Evolutionary conservation across 2,329 filamentous ascomycete species (phyloP).

Genomic region (Lasiodiplodia sp.): DNA sequence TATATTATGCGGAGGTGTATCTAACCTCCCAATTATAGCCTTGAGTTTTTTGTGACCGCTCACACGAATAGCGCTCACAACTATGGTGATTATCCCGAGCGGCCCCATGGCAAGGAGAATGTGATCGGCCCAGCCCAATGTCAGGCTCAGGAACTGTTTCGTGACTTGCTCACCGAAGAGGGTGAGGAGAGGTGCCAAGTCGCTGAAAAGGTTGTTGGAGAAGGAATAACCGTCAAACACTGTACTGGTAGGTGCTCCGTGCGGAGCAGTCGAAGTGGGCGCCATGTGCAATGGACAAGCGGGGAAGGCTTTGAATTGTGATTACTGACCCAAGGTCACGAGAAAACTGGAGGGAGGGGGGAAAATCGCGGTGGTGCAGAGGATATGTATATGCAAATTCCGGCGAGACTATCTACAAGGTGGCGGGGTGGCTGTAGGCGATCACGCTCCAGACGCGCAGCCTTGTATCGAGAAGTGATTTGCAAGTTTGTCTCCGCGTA

Average conservation of each 20-base stretch:
- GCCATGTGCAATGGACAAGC: neutral
- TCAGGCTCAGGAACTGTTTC: neutral
- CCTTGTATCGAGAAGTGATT: too few relatives aligned
- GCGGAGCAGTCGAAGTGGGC: neutral
- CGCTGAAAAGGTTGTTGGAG: neutral
- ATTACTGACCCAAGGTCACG: too few relatives aligned
- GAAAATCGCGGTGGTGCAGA: too few relatives aligned
- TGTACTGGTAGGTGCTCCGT: neutral
- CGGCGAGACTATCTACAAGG: too few relatives aligned
- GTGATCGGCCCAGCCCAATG: neutral
- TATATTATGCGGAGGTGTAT: too few relatives aligned
- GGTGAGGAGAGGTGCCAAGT: neutral
- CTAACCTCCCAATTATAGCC: neutral
- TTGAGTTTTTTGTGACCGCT: neutral
- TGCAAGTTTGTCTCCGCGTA: too few relatives aligned
- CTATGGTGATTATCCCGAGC: neutral
- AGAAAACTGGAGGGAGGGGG: too few relatives aligned
- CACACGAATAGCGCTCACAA: neutral
- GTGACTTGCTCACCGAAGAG: neutral
- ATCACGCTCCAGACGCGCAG: too few relatives aligned
- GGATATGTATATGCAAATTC: too few relatives aligned
- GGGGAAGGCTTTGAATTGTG: too few relatives aligned
- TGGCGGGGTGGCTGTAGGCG: too few relatives aligned
- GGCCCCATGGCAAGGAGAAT: neutral
- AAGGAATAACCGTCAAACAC: neutral